Evolutionary conservation across 2,329 filamentous ascomycete genomes (phyloP), one percentile per base, ranked within the genome.

Genomic region (Fusarium sp.): DNA sequence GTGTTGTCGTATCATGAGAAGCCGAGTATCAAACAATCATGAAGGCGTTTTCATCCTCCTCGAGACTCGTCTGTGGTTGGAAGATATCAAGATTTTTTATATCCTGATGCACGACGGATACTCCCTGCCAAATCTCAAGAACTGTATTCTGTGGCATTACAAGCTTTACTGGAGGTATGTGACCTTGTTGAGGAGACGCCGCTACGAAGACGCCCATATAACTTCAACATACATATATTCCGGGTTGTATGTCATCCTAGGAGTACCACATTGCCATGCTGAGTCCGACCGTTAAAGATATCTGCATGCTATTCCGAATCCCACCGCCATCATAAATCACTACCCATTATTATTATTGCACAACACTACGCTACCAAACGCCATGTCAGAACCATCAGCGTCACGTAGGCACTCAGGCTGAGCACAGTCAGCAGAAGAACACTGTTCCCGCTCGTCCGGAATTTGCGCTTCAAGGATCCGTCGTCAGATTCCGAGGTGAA

Each of bases 371-470:
- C 64, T 17, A 72, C 67, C 43, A 85, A 70, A 48, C 75, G 72
- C 78, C 81, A 82, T 1, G 84, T 84, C 65, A 89, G 72, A 23
- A 84, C 78, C 65, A 88, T 72, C 66, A 89, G 73, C 32, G 79
- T 81, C 7, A 83, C 67, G 71, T 89, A 88, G 5, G 85, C 84
- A 33, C 78, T 76, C 37, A 88, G 69, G 62, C 85, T 88, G 59
- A 89, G 70, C 9, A 71, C 63, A 2, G 84, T 85, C 65, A 89
- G 75, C 32, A 88, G 70, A 2, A 84, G 74, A 17, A 89, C 85
- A 47, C 83, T 87, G 69, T 87, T 86, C 23, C 86, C 85, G 61
- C 84, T 87, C 17, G 86, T 89, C 59, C 86, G 81, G 65, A 89
- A 89, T 71, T 82, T 86, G 70, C 75, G 81, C 21, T 78, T 78